Percentiles rank a stretch among this genome's conserved stretches.
Evolutionary conservation across 2,329 filamentous ascomycete species (phyloP).

Genomic region (Colletotrichum gigasporum): DNA sequence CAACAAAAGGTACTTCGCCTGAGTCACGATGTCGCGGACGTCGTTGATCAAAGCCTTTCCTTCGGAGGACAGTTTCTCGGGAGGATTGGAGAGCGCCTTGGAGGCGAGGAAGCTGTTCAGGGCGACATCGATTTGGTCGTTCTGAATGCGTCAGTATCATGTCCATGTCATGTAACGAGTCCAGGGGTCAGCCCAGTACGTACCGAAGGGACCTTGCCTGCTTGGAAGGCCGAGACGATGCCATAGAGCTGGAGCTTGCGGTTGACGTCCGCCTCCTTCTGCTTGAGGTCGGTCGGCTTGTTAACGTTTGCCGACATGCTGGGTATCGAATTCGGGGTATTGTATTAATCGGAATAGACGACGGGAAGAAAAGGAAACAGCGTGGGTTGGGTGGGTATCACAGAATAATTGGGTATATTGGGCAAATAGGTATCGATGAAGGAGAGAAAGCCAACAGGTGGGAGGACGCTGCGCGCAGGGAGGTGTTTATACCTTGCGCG

Average conservation of each 20-base stretch:
- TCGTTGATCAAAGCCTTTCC: conserved; percentile 83
- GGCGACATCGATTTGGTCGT: conserved; percentile 95
- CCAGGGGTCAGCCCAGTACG: conserved; percentile 41
- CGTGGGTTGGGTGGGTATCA: conserved; percentile 24
- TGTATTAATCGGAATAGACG: conserved; percentile 2
- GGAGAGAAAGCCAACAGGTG: background rate
- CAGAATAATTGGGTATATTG: conserved; percentile 28
- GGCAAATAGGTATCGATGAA: conserved; percentile 26
- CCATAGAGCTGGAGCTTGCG: conserved; percentile 95
- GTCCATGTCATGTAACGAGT: conserved; percentile 20
- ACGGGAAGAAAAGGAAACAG: background rate
- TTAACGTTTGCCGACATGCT: conserved; percentile 67
- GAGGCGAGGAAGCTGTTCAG: conserved; percentile 87
- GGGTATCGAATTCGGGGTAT: background rate
- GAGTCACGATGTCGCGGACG: conserved; percentile 79
- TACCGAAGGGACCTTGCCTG: conserved; percentile 91
- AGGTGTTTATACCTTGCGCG: conserved; percentile 28
- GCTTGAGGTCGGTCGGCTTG: conserved; percentile 75
- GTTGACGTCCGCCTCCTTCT: conserved; percentile 89
- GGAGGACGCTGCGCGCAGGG: background rate
- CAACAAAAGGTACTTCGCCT: conserved; percentile 85
- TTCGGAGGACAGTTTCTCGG: conserved; percentile 81
- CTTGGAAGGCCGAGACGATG: conserved; percentile 84
- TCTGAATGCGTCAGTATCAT: conserved; percentile 62
- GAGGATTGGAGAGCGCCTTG: conserved; percentile 74